A percentile compares a stretch with the other conserved stretches of the same genome.
Evolutionary conservation across 2,329 filamentous ascomycete species (phyloP).

Genomic region (Pseudocercospora eumusae): DNA sequence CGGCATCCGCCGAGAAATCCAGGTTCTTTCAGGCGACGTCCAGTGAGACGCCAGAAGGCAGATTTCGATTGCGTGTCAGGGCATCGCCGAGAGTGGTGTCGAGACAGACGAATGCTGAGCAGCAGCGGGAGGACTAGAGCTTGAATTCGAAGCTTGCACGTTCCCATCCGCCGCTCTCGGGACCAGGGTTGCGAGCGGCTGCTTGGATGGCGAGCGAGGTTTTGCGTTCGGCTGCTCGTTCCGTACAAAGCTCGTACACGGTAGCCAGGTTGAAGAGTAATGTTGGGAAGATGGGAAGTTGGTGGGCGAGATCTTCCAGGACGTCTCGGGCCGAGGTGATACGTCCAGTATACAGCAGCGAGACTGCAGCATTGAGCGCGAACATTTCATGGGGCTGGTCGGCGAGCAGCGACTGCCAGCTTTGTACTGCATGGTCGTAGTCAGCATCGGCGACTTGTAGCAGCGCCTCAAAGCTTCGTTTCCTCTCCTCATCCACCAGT

Average conservation of each 20-base stretch:
- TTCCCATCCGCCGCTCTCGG: slow-evolving; percentile 38
- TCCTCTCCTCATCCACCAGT: slow-evolving; percentile 28
- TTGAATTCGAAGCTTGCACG: slow-evolving; percentile 37
- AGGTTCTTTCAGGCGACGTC: neutral
- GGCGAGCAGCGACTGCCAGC: slow-evolving; percentile 60
- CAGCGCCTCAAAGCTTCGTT: slow-evolving; percentile 63
- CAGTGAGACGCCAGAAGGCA: neutral
- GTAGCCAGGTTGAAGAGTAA: slow-evolving; percentile 88
- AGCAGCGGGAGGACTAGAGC: slow-evolving; percentile 25
- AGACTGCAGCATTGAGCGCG: slow-evolving; percentile 80
- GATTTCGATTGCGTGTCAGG: slow-evolving; percentile 1
- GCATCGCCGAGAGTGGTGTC: neutral
- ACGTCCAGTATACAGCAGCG: slow-evolving; percentile 75
- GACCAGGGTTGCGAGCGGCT: slow-evolving; percentile 26
- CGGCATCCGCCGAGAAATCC: neutral
- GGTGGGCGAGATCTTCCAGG: slow-evolving; percentile 66
- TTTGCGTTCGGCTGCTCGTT: slow-evolving; percentile 71
- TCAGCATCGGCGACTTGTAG: slow-evolving; percentile 76
- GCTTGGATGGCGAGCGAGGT: slow-evolving; percentile 57
- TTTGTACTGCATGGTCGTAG: slow-evolving; percentile 63
- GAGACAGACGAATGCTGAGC: neutral
- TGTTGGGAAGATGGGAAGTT: slow-evolving; percentile 70
- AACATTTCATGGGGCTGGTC: slow-evolving; percentile 66
- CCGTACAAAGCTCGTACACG: slow-evolving; percentile 87
- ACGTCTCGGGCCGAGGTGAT: slow-evolving; percentile 70